A percentile compares a stretch with the other conserved stretches of the same genome.
phyloP scores from a whole-genome alignment of 2,329 filamentous ascomycete genomes.

The Akanthomyces dipterigenus region DNA sequence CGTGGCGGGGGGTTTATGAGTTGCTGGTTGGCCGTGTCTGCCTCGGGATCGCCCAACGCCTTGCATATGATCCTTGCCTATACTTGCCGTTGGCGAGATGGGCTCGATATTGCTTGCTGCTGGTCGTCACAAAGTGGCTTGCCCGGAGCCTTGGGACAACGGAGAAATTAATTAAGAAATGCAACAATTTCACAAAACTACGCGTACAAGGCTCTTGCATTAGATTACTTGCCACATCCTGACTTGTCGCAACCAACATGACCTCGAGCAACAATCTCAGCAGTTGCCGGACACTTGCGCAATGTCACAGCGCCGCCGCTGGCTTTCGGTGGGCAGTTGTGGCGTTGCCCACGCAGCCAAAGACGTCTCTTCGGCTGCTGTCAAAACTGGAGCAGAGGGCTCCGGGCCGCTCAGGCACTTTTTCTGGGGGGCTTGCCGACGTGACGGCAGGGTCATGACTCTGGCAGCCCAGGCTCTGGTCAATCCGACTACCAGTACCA shows the following conservation, averaged over 20 bases:
- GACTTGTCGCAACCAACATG: not conserved
- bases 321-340: conserved; percentile 5
- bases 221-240: not conserved
- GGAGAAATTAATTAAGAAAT: too few species aligned
- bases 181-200: too few species aligned
- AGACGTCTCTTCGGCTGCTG: not conserved
- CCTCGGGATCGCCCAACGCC: not conserved
- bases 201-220: not conserved
- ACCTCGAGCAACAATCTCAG: not conserved
- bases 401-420: conserved; percentile 11
- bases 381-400: conserved; percentile 1
- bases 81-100: not conserved
- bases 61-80: not conserved
- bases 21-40: not conserved
- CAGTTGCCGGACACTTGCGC: not conserved
- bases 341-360: conserved; percentile 1
- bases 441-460: not conserved
- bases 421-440: not conserved
- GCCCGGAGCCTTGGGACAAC: not conserved
- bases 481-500: too few species aligned
- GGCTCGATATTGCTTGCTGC: not conserved
- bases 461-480: not conserved
- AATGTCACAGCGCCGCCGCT: not conserved
- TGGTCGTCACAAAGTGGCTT: not conserved
- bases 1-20: not conserved